phyloP scores from a whole-genome alignment of 2,329 filamentous ascomycete species.

The Xylaria digitata region DNA sequence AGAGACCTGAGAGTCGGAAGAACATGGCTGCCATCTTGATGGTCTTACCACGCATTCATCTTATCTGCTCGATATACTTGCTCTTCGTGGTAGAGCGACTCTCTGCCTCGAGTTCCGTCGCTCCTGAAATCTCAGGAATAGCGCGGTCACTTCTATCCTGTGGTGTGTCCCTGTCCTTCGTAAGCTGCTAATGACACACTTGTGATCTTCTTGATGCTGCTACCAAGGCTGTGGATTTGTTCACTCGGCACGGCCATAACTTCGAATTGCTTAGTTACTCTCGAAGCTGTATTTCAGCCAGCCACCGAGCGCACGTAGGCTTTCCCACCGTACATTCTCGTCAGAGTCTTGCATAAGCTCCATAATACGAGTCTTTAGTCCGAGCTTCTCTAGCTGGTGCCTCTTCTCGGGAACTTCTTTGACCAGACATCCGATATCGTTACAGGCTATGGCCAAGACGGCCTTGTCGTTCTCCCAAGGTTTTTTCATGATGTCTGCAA shows the following conservation, averaged over 20 bases:
- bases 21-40: constrained; percentile 8
- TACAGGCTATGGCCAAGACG: constrained; percentile 91
- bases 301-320: constrained; percentile 79
- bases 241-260: constrained; percentile 13
- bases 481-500: constrained; percentile 83
- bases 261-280: constrained; percentile 41
- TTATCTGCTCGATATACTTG: constrained; percentile 19
- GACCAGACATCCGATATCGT: constrained; percentile 88
- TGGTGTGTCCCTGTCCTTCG: neutral
- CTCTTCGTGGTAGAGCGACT: neutral
- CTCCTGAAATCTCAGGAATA: neutral
- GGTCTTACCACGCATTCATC: constrained; percentile 22
- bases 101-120: constrained; percentile 1
- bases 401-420: constrained; percentile 90
- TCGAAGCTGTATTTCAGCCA: constrained; percentile 75
- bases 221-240: constrained; percentile 22
- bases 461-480: constrained; percentile 85
- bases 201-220: neutral
- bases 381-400: constrained; percentile 81
- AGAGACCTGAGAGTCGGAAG: constrained; percentile 3
- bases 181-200: constrained; percentile 13
- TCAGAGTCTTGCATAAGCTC: constrained; percentile 91
- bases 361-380: constrained; percentile 89
- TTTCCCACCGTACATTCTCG: constrained; percentile 92
- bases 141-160: constrained; percentile 6